Percentiles rank a stretch among this genome's conserved stretches.
phyloP scores from a whole-genome alignment of 1,139 yeast genomes.

The Candida dubliniensis region DNA sequence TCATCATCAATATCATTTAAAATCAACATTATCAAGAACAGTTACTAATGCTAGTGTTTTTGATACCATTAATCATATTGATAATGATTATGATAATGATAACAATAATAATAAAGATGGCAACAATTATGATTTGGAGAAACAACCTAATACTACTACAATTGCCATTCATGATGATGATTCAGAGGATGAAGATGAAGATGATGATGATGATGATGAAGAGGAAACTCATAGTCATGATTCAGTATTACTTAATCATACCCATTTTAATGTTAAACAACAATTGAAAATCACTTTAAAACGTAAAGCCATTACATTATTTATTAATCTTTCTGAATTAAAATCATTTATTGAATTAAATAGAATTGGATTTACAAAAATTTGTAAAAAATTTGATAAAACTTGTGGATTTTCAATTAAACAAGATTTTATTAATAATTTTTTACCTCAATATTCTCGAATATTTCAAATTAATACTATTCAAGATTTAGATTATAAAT shows the following conservation, averaged over 20 bases:
- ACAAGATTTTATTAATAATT: constrained; percentile 48
- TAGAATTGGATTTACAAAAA: constrained; percentile 84
- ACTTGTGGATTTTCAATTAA: constrained; percentile 64
- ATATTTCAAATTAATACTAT: constrained; percentile 49
- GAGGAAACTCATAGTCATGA: constrained; percentile 23
- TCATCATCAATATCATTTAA: constrained; percentile 26
- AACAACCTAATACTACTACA: constrained; percentile 20
- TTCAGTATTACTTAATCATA: constrained; percentile 43
- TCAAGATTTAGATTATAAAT: constrained; percentile 41
- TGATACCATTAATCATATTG: constrained; percentile 28
- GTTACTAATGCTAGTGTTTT: constrained; percentile 31
- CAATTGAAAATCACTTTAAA: constrained; percentile 68
- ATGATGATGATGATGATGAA: constrained; percentile 42
- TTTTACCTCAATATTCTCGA: constrained; percentile 41
- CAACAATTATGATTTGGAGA: constrained; percentile 19
- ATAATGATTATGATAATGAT: constrained; percentile 13
- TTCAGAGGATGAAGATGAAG: constrained; percentile 44
- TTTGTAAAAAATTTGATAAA: constrained; percentile 87
- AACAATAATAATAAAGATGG: constrained; percentile 2
- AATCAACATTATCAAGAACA: constrained; percentile 29
- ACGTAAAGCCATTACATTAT: constrained; percentile 63
- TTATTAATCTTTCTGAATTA: constrained; percentile 78
- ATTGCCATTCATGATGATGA: constrained; percentile 25
- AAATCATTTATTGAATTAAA: constrained; percentile 81
- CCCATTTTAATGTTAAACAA: constrained; percentile 46